A percentile compares a stretch with the other conserved stretches of the same genome.
Evolutionary conservation across 2,329 filamentous ascomycete species (phyloP).

Genomic region (Ceratocystis variospora): DNA sequence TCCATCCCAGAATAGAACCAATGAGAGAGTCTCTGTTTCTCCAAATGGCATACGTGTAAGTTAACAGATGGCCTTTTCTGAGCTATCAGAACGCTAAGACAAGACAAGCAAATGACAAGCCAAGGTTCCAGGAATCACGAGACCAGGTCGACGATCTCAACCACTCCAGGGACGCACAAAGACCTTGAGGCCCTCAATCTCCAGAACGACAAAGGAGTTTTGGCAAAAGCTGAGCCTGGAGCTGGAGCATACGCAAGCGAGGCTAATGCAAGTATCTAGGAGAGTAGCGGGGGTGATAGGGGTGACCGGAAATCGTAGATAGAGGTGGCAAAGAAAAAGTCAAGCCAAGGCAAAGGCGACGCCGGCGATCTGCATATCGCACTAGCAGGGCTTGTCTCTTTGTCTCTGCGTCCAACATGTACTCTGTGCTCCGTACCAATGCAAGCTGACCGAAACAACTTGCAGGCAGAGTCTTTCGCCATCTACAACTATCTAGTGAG

Average conservation of each 20-base stretch:
- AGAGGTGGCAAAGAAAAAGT: background rate
- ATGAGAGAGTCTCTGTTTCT: background rate
- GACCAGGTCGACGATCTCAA: background rate
- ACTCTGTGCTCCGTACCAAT: too few species aligned
- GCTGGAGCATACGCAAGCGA: background rate
- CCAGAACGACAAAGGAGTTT: background rate
- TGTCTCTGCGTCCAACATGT: background rate
- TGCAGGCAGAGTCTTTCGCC: background rate
- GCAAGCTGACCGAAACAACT: background rate
- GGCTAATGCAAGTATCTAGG: slow-evolving; percentile 1
- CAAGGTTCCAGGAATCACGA: background rate
- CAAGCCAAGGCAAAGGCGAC: background rate
- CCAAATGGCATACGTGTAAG: background rate
- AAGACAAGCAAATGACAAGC: background rate
- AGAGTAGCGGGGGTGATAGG: background rate
- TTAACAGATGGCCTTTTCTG: background rate
- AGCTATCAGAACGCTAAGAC: background rate
- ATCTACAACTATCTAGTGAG: background rate
- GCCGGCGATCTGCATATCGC: background rate
- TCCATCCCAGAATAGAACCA: background rate
- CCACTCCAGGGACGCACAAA: too few species aligned
- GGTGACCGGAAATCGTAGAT: background rate
- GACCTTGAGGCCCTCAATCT: background rate
- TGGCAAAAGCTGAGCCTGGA: background rate
- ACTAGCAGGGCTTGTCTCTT: background rate